Evolutionary conservation across 1,284 basidiomycete genomes (phyloP).

Genomic region (Rhodofomes roseus): DNA sequence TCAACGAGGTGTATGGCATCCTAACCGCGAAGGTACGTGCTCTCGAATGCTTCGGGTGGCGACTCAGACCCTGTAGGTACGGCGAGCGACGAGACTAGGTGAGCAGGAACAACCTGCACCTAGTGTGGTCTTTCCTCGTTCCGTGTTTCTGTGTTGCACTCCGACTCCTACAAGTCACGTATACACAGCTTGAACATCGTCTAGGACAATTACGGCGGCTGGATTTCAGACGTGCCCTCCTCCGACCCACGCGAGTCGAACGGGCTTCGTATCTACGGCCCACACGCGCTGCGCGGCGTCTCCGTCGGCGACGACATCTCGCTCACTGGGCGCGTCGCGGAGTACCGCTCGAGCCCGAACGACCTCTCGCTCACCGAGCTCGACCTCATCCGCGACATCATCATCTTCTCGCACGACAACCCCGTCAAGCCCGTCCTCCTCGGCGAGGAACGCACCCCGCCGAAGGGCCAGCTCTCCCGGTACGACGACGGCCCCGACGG

Average conservation of each 20-base stretch:
- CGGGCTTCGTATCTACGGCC: conserved; percentile 50
- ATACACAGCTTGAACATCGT: not conserved
- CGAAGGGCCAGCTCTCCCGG: conserved; percentile 44
- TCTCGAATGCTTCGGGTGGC: not conserved
- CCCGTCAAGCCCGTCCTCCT: conserved; percentile 45
- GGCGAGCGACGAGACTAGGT: not conserved
- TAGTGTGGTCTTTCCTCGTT: not conserved
- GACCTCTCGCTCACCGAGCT: conserved; percentile 53
- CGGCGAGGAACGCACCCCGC: conserved; percentile 53
- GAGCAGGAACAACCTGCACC: not conserved
- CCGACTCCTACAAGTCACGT: not conserved
- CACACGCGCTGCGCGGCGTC: conserved; percentile 35
- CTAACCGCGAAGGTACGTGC: conserved; percentile 50
- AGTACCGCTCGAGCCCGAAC: conserved; percentile 47
- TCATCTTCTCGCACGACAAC: conserved; percentile 44
- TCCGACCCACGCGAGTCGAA: conserved; percentile 47
- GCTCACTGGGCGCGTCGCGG: conserved; percentile 43
- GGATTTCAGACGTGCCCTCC: conserved; percentile 44
- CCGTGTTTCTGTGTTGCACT: not conserved
- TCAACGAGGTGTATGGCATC: conserved; percentile 47
- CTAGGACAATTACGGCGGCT: conserved; percentile 53
- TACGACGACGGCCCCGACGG: conserved; percentile 52
- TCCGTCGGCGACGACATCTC: conserved; percentile 48
- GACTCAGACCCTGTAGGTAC: not conserved
- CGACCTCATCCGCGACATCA: conserved; percentile 40